phyloP scores from a whole-genome alignment of 148 eudicot genomes.

The Camellia lanceoleosa region DNA sequence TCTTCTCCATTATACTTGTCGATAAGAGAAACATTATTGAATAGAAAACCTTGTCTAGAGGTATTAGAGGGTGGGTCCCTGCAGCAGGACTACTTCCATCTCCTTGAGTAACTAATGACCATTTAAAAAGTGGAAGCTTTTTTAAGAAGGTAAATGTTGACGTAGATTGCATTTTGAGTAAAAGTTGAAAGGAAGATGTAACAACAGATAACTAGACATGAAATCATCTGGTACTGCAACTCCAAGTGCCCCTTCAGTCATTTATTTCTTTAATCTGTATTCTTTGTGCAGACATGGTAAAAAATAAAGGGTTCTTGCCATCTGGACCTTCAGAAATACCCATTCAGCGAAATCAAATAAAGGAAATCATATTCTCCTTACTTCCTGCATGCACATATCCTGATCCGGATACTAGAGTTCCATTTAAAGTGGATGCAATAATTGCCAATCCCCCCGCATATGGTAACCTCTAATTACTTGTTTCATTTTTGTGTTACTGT shows the following conservation, averaged over 20 bases:
- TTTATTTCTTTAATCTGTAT: slow-evolving; percentile 1
- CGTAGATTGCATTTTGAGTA: neutral
- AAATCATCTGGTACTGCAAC: no score
- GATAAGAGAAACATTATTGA: no score
- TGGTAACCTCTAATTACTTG: slow-evolving; percentile 42
- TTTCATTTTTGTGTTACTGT: neutral
- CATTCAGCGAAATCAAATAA: slow-evolving; percentile 63
- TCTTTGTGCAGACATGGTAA: slow-evolving; percentile 70
- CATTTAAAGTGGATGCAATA: slow-evolving; percentile 73
- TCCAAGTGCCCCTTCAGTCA: no score
- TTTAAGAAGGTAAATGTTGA: neutral
- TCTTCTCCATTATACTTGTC: no score
- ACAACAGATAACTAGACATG: neutral
- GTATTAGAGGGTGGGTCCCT: neutral
- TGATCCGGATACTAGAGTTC: slow-evolving; percentile 50
- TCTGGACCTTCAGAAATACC: slow-evolving; percentile 83
- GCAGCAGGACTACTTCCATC: neutral
- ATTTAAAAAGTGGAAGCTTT: neutral
- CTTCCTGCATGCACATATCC: slow-evolving; percentile 66
- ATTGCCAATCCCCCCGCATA: slow-evolving; percentile 92
- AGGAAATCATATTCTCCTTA: slow-evolving; percentile 66
- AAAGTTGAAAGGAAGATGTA: neutral
- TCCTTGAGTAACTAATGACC: neutral
- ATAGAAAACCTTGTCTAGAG: no score
- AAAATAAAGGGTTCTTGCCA: slow-evolving; percentile 90